A percentile compares a stretch with the other conserved stretches of the same genome.
Evolutionary conservation across 208 protist species (phyloP).

Genomic region (Acanthamoeba lenticulata): DNA sequence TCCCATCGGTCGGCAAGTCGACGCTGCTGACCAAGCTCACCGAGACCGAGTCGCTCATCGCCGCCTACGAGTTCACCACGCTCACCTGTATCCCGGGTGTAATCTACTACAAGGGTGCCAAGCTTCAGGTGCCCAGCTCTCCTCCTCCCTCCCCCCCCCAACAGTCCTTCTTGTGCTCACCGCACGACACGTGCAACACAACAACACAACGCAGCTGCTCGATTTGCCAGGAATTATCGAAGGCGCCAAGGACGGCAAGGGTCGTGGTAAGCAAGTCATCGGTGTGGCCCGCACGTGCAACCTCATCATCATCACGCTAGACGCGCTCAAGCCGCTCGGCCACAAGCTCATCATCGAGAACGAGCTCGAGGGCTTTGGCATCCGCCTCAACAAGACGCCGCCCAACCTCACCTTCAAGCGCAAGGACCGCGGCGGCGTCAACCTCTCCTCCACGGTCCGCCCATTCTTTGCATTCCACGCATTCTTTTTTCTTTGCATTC

Average conservation of each 20-base stretch:
- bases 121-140: conserved; percentile 82
- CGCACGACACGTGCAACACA: too few species aligned
- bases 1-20: conserved; percentile 98
- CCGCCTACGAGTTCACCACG: conserved; percentile 99
- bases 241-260: conserved; percentile 99
- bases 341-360: conserved; percentile 93
- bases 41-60: conserved; percentile 96
- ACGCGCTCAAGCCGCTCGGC: conserved; percentile 96
- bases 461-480: background rate
- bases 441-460: conserved; percentile 80
- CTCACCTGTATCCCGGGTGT: conserved; percentile 97
- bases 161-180: too few species aligned
- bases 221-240: conserved; percentile 99
- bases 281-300: conserved; percentile 95
- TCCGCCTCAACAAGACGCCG: conserved; percentile 97
- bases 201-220: conserved; percentile 94
- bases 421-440: conserved; percentile 92
- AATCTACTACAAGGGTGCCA: conserved; percentile 91
- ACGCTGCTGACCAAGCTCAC: conserved; percentile 98
- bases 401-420: conserved; percentile 96
- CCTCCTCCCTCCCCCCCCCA: background rate
- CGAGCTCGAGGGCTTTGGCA: conserved; percentile 99
- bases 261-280: conserved; percentile 98
- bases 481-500: conserved; percentile 59
- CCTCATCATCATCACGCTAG: conserved; percentile 98